Base-by-base conservation (phyloP, 257 asterid genomes). In the Asclepias syriaca region DNA sequence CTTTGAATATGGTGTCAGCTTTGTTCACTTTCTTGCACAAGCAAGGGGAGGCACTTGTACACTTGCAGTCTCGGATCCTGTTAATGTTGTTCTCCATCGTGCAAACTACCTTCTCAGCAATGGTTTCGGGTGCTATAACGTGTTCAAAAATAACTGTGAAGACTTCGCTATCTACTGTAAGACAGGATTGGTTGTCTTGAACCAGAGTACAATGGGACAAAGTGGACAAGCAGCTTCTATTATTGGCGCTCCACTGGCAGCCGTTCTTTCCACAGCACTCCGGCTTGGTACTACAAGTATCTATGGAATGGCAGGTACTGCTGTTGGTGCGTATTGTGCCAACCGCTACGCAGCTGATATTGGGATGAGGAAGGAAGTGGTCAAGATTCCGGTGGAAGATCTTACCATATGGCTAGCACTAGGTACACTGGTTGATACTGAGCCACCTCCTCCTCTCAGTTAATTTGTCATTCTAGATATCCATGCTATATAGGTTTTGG, bases 21-120 rank as follows among this genome's bases (percentile, higher is more conserved):
- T 90, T 0, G 87, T 94, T 37, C 84, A 87, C 19, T 95, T 95
- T 71, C 79, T 95, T 5, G 96, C 97, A 18, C 88, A 90, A 80
- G 98, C 96, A 6, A 90, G 99, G 29, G 99, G 99, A 46, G 99
- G 99, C 72, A 91, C 99, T 7, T 90, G 97, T 67, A 89, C 98
- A 22, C 87, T 91, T 21, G 98, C 99, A 0, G 84, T 70, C 78
- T 80, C 99, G 0, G 99, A 95, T 34, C 60, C 83, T 3, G 79
- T 72, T 21, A 89, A 86, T 8, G 68, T 8, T 1, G 97, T 89
- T 58, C 79, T 85, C 24, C 93, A 86, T 67, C 92, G 99, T n/a
- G 98, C 98, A 53, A 81, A 85, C 37, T 87, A 79, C 88, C 89
- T 95, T 27, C 89, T 89, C 7, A 79, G 85, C 56, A 90, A 91